Base-by-base conservation (phyloP, 1,139 yeast genomes). In the Nadsonia commutata region DNA sequence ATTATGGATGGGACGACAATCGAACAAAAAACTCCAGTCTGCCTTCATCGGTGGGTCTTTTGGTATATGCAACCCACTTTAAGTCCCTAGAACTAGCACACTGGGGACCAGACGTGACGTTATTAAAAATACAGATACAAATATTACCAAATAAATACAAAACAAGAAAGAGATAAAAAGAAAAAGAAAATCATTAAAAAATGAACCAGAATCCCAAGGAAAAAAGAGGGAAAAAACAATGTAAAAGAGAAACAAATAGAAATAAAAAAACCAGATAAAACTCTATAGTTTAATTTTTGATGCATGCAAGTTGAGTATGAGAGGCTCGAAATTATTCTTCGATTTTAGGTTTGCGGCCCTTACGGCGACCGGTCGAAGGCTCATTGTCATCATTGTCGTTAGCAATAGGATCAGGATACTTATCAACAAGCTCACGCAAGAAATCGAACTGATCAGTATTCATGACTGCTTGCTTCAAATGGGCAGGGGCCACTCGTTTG, bases 391-490 rank as follows among this genome's bases (percentile, higher is more conserved):
- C 46, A 5, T 39, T 42, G n/a, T 47, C 48, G 18, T 43, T 53
- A 13, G 52, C 47, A 11, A 62, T 60, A 18, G 64, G 64, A 45
- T 62, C 61, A 16, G 68, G 68, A 48, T 78, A 77, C 63, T 78
- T 78, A 43, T 71, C 76, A 52, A 79, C 80, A 7, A 75, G 72
- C 46, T 83, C 94, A 43, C 80, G 81, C 56, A 85, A 65, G 56
- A 90, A 90, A 63, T 90, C 98, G 64, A 90, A 90, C 58, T 82
- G 88, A 59, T 90, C 98, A 46, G 85, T 85, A 45, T 72, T 72
- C 59, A 79, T 75, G 36, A 90, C 86, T 0, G 97, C 95, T 45
- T 79, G 75, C 54, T 85, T 78, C 48, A 90, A 73, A 53, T 86
- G 93, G 38, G 82, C 77, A 0, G 94, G 90, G 31, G 80, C 77